phyloP scores from a whole-genome alignment of 1,284 basidiomycete species.

The Earliella scabrosa region DNA sequence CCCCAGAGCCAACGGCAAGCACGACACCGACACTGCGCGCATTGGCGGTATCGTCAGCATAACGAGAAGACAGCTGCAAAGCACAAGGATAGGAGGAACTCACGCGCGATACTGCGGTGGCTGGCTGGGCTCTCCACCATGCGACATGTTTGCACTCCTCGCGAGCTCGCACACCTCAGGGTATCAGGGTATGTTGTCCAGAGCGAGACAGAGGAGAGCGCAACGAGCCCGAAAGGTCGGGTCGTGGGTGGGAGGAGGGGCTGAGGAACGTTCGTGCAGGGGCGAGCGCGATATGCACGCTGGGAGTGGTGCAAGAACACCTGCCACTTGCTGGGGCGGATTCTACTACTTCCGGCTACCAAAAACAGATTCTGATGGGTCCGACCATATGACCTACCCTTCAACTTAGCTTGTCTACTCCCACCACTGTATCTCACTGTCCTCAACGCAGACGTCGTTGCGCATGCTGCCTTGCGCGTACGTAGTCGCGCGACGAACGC shows the following conservation, averaged over 20 bases:
- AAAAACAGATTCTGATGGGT: not conserved
- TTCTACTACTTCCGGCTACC: not conserved
- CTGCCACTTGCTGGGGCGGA: not conserved
- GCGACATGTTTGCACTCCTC: not conserved
- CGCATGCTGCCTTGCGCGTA: too few relatives aligned
- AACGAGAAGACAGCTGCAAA: not conserved
- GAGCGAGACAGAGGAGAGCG: too few relatives aligned
- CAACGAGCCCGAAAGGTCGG: too few relatives aligned
- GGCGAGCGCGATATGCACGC: not conserved
- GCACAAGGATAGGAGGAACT: not conserved
- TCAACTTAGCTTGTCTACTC: not conserved
- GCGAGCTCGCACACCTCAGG: not conserved
- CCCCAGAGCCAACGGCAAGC: conserved; percentile 57
- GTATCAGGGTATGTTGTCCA: too few relatives aligned
- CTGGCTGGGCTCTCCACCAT: conserved; percentile 4
- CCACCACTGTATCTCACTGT: too few relatives aligned
- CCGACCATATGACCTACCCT: not conserved
- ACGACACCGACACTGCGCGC: conserved; percentile 29
- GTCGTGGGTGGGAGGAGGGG: too few relatives aligned
- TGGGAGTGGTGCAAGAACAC: not conserved
- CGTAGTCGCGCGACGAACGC: too few relatives aligned
- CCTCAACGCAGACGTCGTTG: too few relatives aligned
- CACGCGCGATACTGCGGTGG: conserved; percentile 19
- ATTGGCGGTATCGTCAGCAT: not conserved
- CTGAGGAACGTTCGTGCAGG: not conserved